A percentile compares a stretch with the other conserved stretches of the same genome.
Evolutionary conservation across 441 rosid species (phyloP).

Genomic region (Melastoma candidum): DNA sequence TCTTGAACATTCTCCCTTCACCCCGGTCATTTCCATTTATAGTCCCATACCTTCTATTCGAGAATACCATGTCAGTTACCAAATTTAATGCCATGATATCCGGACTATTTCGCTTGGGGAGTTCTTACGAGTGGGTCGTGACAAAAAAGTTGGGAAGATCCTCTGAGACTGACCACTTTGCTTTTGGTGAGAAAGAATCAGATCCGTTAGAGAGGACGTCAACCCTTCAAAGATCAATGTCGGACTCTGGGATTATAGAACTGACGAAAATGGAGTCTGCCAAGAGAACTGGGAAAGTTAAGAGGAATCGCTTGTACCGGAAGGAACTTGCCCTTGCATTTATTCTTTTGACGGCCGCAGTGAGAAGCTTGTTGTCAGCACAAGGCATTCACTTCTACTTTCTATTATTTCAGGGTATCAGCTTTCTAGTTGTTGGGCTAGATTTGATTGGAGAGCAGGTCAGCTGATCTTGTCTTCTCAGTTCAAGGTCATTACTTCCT

Average conservation of each 20-base stretch:
- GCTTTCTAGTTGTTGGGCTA: constrained; percentile 75
- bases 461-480: constrained; percentile 22
- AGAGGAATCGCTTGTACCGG: constrained; percentile 60
- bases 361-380: constrained; percentile 79
- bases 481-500: too few relatives aligned
- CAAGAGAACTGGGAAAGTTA: constrained; percentile 37
- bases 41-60: constrained; percentile 80
- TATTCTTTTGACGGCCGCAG: constrained; percentile 60
- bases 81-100: constrained; percentile 94
- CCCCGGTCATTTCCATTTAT: constrained; percentile 84
- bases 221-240: constrained; percentile 42
- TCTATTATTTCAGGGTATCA: constrained; percentile 78
- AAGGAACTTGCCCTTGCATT: constrained; percentile 75
- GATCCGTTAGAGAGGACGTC: constrained; percentile 30
- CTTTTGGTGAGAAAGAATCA: constrained; percentile 54
- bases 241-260: constrained; percentile 65
- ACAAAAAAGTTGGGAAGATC: constrained; percentile 88
- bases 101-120: constrained; percentile 66
- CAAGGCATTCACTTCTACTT: constrained; percentile 93
- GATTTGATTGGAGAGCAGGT: constrained; percentile 94
- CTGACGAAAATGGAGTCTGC: constrained; percentile 49
- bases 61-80: constrained; percentile 95
- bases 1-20: constrained; percentile 72
- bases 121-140: constrained; percentile 87
- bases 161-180: constrained; percentile 79